Percentiles rank a stretch among this genome's conserved stretches.
phyloP scores from a whole-genome alignment of 768 basidiomycete genomes.

The Tulasnella calospora region DNA sequence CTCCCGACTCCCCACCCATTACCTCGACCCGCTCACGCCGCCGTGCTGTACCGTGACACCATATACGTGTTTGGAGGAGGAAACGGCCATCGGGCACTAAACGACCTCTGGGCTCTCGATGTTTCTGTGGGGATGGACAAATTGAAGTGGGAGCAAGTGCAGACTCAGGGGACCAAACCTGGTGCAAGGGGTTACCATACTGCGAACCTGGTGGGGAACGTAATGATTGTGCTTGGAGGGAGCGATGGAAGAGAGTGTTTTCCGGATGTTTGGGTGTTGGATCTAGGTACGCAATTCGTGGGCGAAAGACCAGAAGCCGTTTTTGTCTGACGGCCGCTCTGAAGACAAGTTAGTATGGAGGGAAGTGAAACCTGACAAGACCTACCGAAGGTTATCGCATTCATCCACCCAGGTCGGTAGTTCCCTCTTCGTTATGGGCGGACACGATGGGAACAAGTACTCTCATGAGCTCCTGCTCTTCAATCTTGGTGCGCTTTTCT shows the following conservation, averaged over 20 bases:
- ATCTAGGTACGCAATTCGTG: constrained; percentile 58
- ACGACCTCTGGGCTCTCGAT: constrained; percentile 86
- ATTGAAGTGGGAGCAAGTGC: constrained; percentile 57
- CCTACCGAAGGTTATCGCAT: constrained; percentile 69
- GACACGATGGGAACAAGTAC: constrained; percentile 78
- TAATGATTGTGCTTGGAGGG: constrained; percentile 87
- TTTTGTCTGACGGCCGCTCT: not conserved
- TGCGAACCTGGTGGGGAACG: constrained; percentile 75
- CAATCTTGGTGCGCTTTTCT: constrained; percentile 64
- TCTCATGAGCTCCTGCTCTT: constrained; percentile 67
- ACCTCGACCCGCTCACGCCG: constrained; percentile 45
- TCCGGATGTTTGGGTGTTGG: constrained; percentile 79
- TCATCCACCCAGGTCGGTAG: constrained; percentile 87
- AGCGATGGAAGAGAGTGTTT: constrained; percentile 85
- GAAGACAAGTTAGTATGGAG: constrained; percentile 38
- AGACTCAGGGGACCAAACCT: constrained; percentile 43
- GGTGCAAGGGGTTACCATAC: constrained; percentile 73
- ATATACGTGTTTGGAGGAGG: constrained; percentile 93
- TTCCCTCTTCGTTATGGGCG: constrained; percentile 84
- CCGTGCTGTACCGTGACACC: constrained; percentile 55
- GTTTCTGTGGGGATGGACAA: constrained; percentile 42
- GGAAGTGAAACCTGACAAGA: constrained; percentile 36
- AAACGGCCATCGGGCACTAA: constrained; percentile 82
- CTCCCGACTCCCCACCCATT: constrained; percentile 40
- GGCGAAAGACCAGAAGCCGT: not conserved